Evolutionary conservation across 202 grass and related monocot genomes (phyloP), one percentile per base, ranked within the genome.

Genomic region (Elaeis oleifera): DNA sequence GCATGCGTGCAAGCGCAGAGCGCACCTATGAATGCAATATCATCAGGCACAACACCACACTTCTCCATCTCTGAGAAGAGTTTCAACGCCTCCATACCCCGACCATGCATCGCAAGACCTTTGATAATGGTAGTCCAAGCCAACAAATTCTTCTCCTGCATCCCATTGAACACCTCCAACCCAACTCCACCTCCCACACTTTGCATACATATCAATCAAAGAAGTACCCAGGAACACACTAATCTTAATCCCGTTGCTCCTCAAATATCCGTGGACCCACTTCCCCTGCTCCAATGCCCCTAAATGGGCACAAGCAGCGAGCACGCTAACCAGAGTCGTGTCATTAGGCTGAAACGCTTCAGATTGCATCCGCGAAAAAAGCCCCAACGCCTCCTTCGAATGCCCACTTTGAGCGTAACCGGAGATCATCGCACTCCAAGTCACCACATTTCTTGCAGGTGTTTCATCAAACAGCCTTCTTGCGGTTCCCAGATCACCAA

Each of bases 41-140:
- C 79, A 69, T 90, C 87, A 7, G 76, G 83, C 36, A 67, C 51
- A 16, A 86, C 74, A 54, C 76, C 76, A 21, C 27, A 55, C 2
- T 31, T 72, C 58, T 83, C 76, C 76, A 84, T 87, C 51, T 60
- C 56, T 17, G 71, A 71, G 74, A 92, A 88, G 64, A 88, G 75
- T 14, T 0, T 5, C 27, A 92, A 27, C 39, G 83, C 78, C 75
- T 92, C 78, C 5, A 79, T 49, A 20, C 84, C 84, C 11, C 64
- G 74, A 14, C 84, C 89, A 58, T 92, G 71, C 74, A 92, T 82
- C 2, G 84, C 80, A 16, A 88, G 60, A 16, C 81, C 80, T 70
- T 88, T 88, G 65, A 92, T 88, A 78, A 88, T 92, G 5, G 84
- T 84, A 55, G 88, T 92, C 84, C 84, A 88, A 59, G 80, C 78